Base-by-base conservation (phyloP, 805 yeast genomes). In the Starmerella vitae region DNA sequence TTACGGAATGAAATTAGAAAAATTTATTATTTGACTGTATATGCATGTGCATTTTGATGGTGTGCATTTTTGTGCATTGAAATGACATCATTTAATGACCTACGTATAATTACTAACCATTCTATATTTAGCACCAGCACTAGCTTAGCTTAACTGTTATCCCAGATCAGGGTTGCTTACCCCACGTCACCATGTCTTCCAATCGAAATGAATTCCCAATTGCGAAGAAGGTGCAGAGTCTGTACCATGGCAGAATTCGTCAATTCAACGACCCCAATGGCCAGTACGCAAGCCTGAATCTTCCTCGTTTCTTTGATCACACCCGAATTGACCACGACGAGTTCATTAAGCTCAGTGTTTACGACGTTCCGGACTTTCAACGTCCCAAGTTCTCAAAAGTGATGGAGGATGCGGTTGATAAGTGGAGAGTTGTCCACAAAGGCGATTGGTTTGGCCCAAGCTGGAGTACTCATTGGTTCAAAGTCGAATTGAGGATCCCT, bases 381-480 rank as follows among this genome's bases (percentile, higher is more conserved):
- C 67, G 86, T 33, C 91, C 91, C 0, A 59, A 68, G 24, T 79
- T 77, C 58, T 59, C 65, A 37, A 75, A 72, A 39, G 71, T 82
- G 45, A 61, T 76, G 43, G 62, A 67, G 48, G 62, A 65, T 19
- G 78, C 82, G n/a, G 47, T 46, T 28, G 44, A 32, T 25, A 21
- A 40, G 3, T 64, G 66, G 63, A 47, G 49, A 7, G 48, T 52
- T 1, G 54, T 66, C 5, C 41, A 49, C 29, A 75, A 74, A 47
- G 93, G 91, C 18, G 77, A 81, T 49, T 61, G 66, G 7, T 84
- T 81, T 57, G 96, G 97, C 0, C 98, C 98, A 3, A 79, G 93
- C 12, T 88, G 98, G 98, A 78, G 88, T 42, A 80, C 97, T 1
- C 93, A 84, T 47, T 88, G 98, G 98, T 84, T 91, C 60, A 71